phyloP scores from a whole-genome alignment of 75 land plant species.

The Chamaecyparis obtusa region DNA sequence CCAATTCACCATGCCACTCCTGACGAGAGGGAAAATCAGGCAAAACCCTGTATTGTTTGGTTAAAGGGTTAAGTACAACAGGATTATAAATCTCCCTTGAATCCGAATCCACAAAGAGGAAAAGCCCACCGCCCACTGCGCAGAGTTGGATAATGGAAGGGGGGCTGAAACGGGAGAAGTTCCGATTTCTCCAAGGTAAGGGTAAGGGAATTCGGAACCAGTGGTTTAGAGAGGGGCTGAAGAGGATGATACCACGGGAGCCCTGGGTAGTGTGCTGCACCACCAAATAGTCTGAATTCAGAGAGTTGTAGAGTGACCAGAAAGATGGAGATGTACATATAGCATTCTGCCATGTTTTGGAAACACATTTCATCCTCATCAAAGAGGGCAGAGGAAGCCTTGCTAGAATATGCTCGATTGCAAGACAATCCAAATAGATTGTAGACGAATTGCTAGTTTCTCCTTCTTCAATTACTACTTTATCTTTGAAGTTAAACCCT shows the following conservation, averaged over 20 bases:
- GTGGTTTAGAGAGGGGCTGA: neutral
- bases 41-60: neutral
- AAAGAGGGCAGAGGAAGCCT: neutral
- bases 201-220: neutral
- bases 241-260: neutral
- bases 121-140: neutral
- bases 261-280: neutral
- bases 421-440: neutral
- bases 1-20: neutral
- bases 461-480: neutral
- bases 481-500: neutral
- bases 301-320: neutral
- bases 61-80: neutral
- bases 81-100: neutral
- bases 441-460: neutral
- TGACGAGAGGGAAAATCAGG: neutral
- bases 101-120: neutral
- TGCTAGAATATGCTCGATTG: neutral
- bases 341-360: neutral
- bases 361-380: neutral
- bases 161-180: neutral
- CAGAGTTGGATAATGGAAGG: neutral
- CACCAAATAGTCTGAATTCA: neutral
- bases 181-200: neutral
- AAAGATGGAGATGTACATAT: neutral